Percentiles rank a stretch among this genome's conserved stretches.
Conservation (phyloP, 2,329 filamentous ascomycete genomes). For the Monosporascus cannonballus region DNA sequence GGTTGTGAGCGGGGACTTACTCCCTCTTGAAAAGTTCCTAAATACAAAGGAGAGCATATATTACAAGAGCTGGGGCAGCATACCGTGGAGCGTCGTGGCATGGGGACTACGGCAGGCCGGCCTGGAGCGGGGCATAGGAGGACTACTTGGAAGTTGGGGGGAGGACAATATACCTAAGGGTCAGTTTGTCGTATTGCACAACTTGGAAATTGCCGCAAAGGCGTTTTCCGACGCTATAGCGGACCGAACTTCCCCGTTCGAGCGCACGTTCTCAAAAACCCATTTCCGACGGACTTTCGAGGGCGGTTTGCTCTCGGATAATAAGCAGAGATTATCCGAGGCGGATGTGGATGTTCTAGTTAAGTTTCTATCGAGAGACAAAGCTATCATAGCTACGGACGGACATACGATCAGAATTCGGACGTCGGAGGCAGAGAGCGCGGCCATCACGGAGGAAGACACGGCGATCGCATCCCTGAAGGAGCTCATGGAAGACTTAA, state of each 20-base stretch:
- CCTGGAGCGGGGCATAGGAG: constrained; percentile 40
- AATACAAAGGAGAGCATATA: constrained; percentile 64
- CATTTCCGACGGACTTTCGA: constrained; percentile 58
- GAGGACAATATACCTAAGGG: constrained; percentile 54
- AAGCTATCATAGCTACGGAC: constrained; percentile 51
- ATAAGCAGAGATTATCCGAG: constrained; percentile 47
- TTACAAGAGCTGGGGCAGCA: constrained; percentile 58
- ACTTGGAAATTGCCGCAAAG: constrained; percentile 54
- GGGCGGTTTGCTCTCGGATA: constrained; percentile 37
- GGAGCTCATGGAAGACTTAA: constrained; percentile 67
- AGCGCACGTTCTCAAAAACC: constrained; percentile 61
- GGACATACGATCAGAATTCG: constrained; percentile 71
- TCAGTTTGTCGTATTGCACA: constrained; percentile 59
- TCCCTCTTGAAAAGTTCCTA: constrained; percentile 66
- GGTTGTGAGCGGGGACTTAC: constrained; percentile 59
- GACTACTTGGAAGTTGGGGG: constrained; percentile 20
- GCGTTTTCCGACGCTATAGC: constrained; percentile 41
- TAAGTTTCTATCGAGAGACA: constrained; percentile 63
- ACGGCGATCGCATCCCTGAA: constrained; percentile 77
- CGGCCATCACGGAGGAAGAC: constrained; percentile 68
- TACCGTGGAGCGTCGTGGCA: constrained; percentile 63
- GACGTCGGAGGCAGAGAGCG: constrained; percentile 32
- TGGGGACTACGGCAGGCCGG: constrained; percentile 73
- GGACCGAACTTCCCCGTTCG: constrained; percentile 45
- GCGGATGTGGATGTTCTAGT: constrained; percentile 65